These are phyloP conservation scores for Galeopsis tetrahit DNA, from an alignment of 257 asterid species.

Conservation along the genomic window DNA sequence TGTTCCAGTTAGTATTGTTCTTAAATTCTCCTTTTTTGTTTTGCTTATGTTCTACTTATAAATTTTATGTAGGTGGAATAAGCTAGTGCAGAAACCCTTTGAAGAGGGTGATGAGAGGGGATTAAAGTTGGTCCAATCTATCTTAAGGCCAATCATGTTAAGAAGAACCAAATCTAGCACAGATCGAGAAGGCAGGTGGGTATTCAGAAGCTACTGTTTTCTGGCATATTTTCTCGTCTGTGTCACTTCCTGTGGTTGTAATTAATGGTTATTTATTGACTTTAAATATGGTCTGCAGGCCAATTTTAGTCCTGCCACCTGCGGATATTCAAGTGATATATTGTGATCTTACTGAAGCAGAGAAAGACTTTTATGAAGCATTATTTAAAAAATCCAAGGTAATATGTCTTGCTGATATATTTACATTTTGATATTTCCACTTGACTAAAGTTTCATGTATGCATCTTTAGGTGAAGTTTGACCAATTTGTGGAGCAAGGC, in stretches of 20 bases:
- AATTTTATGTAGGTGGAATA: slow-evolving; percentile 77
- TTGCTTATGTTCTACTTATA: slow-evolving; percentile 13
- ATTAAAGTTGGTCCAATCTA: slow-evolving; percentile 78
- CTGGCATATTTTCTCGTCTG: slow-evolving; percentile 2
- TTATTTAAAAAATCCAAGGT: slow-evolving; percentile 84
- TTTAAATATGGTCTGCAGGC: slow-evolving; percentile 51
- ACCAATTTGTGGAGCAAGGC: slow-evolving; percentile 98
- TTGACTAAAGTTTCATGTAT: slow-evolving; percentile 27
- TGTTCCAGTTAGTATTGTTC: slow-evolving; percentile 12
- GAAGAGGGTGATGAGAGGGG: slow-evolving; percentile 98
- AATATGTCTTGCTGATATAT: too few species aligned
- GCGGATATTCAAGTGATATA: slow-evolving; percentile 84
- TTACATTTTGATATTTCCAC: slow-evolving; percentile 25
- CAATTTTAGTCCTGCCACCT: slow-evolving; percentile 93
- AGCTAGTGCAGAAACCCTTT: slow-evolving; percentile 92
- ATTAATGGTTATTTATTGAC: slow-evolving; percentile 10
- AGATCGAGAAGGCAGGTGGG: slow-evolving; percentile 90
- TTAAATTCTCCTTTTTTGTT: neutral
- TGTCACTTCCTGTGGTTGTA: slow-evolving; percentile 32
- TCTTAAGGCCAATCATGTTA: slow-evolving; percentile 85
- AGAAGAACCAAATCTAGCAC: slow-evolving; percentile 95
- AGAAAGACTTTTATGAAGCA: slow-evolving; percentile 93
- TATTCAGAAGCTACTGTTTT: slow-evolving; percentile 15
- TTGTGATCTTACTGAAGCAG: slow-evolving; percentile 84
- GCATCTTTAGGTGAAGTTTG: slow-evolving; percentile 77